Evolutionary conservation across 257 asterid genomes (phyloP), one percentile per base, ranked within the genome.

Genomic region (Mitragyna speciosa): DNA sequence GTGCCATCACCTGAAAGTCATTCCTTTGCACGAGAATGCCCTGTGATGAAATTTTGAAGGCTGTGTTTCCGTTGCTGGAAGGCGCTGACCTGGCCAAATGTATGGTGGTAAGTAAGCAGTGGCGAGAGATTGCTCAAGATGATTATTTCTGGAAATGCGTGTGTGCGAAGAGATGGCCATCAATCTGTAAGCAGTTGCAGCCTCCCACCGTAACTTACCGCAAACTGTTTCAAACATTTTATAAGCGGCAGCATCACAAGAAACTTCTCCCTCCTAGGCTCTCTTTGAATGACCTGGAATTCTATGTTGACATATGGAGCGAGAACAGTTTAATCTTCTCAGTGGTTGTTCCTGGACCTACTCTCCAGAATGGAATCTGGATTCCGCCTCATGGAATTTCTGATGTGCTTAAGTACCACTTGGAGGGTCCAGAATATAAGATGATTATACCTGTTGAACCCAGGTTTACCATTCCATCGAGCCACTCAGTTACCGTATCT

Each of bases 91-190:
- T 96, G 45, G 97, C 88, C 4, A 75, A 87, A 67, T 96, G 98
- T 74, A 91, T 91, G 96, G 52, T 78, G 39, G 98, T 96, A 63
- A 88, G 89, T 80, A 96, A 89, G 89, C 94, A 86, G 81, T 96
- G 99, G 98, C 88, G 72, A 58, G 95, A 89, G 56, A 76, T 87
- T 77, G 98, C 96, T 51, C 78, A 31, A 77, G 99, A 96, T 56
- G 99, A 96, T 87, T 94, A 90, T 84, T 86, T 94, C 67, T 96
- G 99, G 99, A 96, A 90, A 90, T 96, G 99, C 83, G 83, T 94
- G 2, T 96, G 99, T 70, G 85, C 85, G 51, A 91, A 90, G 83
- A 89, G 89, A 85, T 96, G 99, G 99, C 99, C 99, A 71, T 92
- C 99, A 10, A 78, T 90, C 75, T 94, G 96, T 89, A 91, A 91